These are phyloP conservation scores for Blastobotrys parvus DNA, from an alignment of 805 yeast genomes.

Conservation along the genomic window DNA sequence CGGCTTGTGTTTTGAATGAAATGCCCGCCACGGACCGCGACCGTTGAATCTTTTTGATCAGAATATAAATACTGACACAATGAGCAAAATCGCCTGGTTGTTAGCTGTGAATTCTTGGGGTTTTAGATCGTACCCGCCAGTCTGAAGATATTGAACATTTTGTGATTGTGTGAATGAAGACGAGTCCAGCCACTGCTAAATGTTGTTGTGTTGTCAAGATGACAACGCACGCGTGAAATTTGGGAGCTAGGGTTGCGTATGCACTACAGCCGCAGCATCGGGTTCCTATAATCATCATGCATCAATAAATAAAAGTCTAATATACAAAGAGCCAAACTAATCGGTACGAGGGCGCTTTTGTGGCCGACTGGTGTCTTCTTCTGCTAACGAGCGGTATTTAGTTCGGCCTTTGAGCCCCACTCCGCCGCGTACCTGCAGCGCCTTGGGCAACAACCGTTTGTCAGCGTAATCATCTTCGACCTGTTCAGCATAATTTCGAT, in stretches of 20 bases:
- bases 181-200: too few species aligned
- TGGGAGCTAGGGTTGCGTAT: too few species aligned
- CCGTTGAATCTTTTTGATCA: slow-evolving; percentile 59
- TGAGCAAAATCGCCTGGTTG: slow-evolving; percentile 69
- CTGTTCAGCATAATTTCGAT: slow-evolving; percentile 26
- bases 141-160: slow-evolving; percentile 10
- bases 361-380: slow-evolving; percentile 25
- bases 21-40: slow-evolving; percentile 71
- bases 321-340: not conserved
- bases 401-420: slow-evolving; percentile 26
- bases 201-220: too few species aligned
- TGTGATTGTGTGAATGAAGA: too few species aligned
- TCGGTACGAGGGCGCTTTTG: not conserved
- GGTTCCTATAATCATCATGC: too few species aligned
- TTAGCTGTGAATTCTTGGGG: not conserved
- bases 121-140: slow-evolving; percentile 10
- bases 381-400: slow-evolving; percentile 22
- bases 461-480: slow-evolving; percentile 27
- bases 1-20: slow-evolving; percentile 77
- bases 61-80: slow-evolving; percentile 64
- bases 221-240: too few species aligned
- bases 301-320: not conserved
- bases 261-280: too few species aligned
- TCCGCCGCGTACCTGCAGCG: slow-evolving; percentile 23
- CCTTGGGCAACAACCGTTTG: slow-evolving; percentile 22